These are phyloP conservation scores for Gossypium bickii DNA, from an alignment of 345 rosid species.

Conservation along the genomic window DNA sequence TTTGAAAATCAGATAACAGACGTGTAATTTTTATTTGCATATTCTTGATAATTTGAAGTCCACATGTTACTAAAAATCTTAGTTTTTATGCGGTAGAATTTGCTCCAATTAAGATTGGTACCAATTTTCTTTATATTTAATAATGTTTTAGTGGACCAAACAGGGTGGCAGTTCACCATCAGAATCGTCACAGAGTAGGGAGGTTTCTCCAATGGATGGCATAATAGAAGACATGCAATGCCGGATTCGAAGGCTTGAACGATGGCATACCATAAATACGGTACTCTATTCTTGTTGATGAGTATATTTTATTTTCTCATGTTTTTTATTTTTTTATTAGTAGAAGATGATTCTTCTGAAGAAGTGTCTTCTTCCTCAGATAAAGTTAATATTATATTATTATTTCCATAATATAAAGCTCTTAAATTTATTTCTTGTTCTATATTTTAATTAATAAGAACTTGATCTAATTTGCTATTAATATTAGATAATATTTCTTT, in stretches of 20 bases:
- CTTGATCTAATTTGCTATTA: too few relatives aligned
- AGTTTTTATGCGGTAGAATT: background rate
- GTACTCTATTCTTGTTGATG: constrained; percentile 28
- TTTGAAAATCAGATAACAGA: background rate
- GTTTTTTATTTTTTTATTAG: too few relatives aligned
- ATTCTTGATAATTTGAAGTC: background rate
- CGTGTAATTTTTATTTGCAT: background rate
- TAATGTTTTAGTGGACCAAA: constrained; percentile 13
- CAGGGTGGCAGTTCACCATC: constrained; percentile 73
- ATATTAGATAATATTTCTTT: too few relatives aligned
- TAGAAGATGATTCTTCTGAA: too few relatives aligned
- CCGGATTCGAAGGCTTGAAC: constrained; percentile 60
- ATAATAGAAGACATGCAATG: constrained; percentile 88
- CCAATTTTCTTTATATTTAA: background rate
- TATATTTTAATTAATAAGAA: too few relatives aligned
- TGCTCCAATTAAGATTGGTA: background rate
- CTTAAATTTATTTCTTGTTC: too few relatives aligned
- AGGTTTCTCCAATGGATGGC: constrained; percentile 56
- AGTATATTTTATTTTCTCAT: too few relatives aligned
- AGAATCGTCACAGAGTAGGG: constrained; percentile 76
- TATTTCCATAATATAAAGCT: too few relatives aligned
- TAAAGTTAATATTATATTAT: too few relatives aligned
- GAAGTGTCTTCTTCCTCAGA: too few relatives aligned
- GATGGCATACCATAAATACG: constrained; percentile 92
- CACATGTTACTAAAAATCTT: background rate